These are phyloP conservation scores for Sanguinoderma infundibulare DNA, from an alignment of 1,284 basidiomycete genomes.

Conservation along the genomic window DNA sequence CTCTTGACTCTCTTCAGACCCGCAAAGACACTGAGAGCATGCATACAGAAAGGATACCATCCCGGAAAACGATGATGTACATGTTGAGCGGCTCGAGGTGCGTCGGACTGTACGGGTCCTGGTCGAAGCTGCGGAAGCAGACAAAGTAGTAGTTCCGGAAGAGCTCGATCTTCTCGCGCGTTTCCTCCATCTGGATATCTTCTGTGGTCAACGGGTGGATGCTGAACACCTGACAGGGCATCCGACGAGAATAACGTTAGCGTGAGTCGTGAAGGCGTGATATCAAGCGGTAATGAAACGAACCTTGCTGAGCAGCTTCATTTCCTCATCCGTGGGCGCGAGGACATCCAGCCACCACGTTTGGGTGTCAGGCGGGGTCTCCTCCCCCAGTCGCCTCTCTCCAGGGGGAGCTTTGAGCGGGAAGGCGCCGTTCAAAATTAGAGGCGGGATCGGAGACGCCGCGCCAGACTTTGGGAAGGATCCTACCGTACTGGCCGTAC, in stretches of 20 bases:
- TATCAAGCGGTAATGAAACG: conserved; percentile 20
- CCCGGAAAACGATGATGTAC: conserved; percentile 99
- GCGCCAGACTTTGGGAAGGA: conserved; percentile 18
- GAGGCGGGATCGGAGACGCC: conserved; percentile 17
- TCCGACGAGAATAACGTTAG: not conserved
- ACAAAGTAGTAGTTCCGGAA: conserved; percentile 99
- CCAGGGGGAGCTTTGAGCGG: not conserved
- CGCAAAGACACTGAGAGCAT: not conserved
- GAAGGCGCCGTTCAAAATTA: conserved; percentile 24
- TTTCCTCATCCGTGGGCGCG: conserved; percentile 96
- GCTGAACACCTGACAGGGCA: conserved; percentile 76
- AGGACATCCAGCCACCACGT: conserved; percentile 99
- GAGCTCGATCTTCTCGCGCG: conserved; percentile 99
- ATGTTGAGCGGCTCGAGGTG: conserved; percentile 99
- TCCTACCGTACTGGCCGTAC: conserved; percentile 10
- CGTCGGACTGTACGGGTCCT: conserved; percentile 97
- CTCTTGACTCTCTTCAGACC: not conserved
- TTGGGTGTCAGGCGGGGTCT: conserved; percentile 23
- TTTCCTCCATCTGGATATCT: conserved; percentile 99
- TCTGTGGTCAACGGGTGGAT: conserved; percentile 99
- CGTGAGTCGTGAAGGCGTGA: not conserved
- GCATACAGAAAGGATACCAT: conserved; percentile 92
- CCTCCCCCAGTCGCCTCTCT: conserved; percentile 24
- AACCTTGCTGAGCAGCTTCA: conserved; percentile 95
- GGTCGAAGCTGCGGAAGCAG: conserved; percentile 99